phyloP scores from a whole-genome alignment of 2,329 filamentous ascomycete genomes.

The Samsoniella hepiali region DNA sequence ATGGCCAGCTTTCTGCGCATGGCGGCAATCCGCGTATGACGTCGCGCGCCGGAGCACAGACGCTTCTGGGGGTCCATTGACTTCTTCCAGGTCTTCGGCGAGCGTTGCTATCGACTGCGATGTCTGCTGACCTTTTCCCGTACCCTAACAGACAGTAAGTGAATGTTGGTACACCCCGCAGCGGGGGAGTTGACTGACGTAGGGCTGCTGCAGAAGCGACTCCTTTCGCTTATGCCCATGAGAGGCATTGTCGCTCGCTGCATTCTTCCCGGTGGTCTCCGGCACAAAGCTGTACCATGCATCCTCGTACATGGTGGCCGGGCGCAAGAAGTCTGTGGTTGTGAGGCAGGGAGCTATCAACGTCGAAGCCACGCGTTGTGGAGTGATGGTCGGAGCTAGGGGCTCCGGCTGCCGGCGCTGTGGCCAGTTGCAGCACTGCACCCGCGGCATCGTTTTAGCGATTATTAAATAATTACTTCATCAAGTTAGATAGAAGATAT shows the following conservation, averaged over 20 bases:
- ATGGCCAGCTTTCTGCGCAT: slow-evolving; percentile 47
- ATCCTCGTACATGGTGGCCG: slow-evolving; percentile 68
- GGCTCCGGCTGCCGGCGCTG: neutral
- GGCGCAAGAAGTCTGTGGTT: slow-evolving; percentile 16
- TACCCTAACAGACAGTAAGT: slow-evolving; percentile 42
- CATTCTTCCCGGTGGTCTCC: slow-evolving; percentile 52
- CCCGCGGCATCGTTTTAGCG: too few relatives aligned
- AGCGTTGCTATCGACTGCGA: slow-evolving; percentile 56
- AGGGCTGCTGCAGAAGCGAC: slow-evolving; percentile 66
- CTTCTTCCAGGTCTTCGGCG: slow-evolving; percentile 53
- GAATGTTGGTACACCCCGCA: slow-evolving; percentile 24
- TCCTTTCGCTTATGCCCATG: slow-evolving; percentile 62
- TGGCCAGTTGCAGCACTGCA: too few relatives aligned
- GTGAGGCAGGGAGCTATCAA: slow-evolving; percentile 18
- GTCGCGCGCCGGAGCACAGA: slow-evolving; percentile 63
- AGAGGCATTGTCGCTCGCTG: slow-evolving; percentile 41
- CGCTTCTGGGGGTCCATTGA: slow-evolving; percentile 62
- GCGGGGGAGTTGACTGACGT: slow-evolving; percentile 43
- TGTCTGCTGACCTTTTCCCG: slow-evolving; percentile 48
- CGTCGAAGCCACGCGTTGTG: slow-evolving; percentile 13
- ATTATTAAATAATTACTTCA: too few relatives aligned
- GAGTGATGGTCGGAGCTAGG: slow-evolving; percentile 7
- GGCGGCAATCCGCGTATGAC: slow-evolving; percentile 74
- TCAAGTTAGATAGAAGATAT: too few relatives aligned
- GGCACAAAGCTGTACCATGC: slow-evolving; percentile 79